Evolutionary conservation across 805 yeast species (phyloP).

Genomic region (Diddensiella caesifluorescens): DNA sequence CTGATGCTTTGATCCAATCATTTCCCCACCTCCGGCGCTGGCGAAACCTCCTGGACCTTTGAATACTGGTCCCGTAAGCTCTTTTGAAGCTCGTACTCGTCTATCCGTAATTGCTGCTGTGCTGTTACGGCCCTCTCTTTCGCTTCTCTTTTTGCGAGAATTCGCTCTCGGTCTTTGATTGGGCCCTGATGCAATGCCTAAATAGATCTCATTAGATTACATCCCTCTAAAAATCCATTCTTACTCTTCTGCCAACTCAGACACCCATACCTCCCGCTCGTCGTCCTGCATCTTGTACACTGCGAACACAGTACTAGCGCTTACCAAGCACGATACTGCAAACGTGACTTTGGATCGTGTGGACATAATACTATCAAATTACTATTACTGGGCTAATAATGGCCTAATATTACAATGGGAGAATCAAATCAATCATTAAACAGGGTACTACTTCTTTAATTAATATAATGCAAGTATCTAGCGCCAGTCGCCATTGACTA

Average conservation of each 20-base stretch:
- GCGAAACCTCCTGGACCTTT: conserved; percentile 19
- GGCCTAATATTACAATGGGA: no score
- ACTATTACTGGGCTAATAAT: neutral
- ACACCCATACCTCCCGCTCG: conserved; percentile 48
- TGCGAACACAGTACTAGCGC: conserved; percentile 57
- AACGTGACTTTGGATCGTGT: conserved; percentile 74
- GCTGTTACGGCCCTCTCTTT: conserved; percentile 19
- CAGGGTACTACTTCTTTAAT: no score
- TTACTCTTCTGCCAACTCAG: neutral
- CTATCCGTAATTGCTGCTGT: conserved; percentile 17
- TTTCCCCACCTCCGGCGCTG: conserved; percentile 4
- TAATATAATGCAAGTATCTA: no score
- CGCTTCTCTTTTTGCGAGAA: conserved; percentile 20
- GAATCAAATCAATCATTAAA: no score
- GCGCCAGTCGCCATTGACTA: no score
- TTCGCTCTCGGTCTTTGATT: conserved; percentile 22
- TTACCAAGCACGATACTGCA: conserved; percentile 49
- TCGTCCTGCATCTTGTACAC: conserved; percentile 65
- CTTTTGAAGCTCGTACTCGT: conserved; percentile 25
- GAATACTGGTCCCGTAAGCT: conserved; percentile 20
- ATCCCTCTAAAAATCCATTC: conserved; percentile 1
- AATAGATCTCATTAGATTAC: neutral
- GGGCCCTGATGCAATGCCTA: conserved; percentile 26
- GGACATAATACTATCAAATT: conserved; percentile 47
- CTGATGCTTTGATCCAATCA: no score